These are phyloP conservation scores for Talaromyces funiculosus DNA, from an alignment of 2,329 filamentous ascomycete genomes.

Conservation along the genomic window DNA sequence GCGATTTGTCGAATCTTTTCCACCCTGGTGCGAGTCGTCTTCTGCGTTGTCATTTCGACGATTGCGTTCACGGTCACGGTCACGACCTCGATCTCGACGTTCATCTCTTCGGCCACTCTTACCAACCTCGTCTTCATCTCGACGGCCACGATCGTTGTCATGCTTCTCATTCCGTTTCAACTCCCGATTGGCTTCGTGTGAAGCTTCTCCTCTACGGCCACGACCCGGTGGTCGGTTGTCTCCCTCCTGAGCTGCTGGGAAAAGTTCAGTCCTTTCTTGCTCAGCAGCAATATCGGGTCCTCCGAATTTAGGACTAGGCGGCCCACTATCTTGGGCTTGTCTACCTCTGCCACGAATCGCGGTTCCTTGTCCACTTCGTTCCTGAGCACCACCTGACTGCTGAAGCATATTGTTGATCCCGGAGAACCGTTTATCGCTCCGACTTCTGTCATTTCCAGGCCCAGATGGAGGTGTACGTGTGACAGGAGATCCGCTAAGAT, in stretches of 20 bases:
- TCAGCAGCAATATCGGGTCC: conserved; percentile 21
- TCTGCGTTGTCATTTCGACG: conserved; percentile 27
- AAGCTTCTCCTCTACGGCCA: conserved; percentile 29
- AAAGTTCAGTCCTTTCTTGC: conserved; percentile 29
- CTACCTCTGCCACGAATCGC: conserved; percentile 38
- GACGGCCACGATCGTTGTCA: conserved; percentile 21
- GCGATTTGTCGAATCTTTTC: conserved; percentile 26
- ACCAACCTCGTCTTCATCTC: conserved; percentile 25
- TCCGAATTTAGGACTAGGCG: conserved; percentile 26
- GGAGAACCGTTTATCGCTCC: conserved; percentile 44
- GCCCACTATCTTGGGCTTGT: conserved; percentile 29
- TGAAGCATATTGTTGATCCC: conserved; percentile 45
- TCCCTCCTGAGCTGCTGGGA: conserved; percentile 24
- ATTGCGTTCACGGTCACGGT: conserved; percentile 30
- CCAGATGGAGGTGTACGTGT: conserved; percentile 28
- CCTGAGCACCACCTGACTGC: conserved; percentile 33
- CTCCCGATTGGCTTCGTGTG: conserved; percentile 32
- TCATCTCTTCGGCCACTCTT: conserved; percentile 33
- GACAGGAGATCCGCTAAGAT: conserved; percentile 10
- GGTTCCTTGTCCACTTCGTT: conserved; percentile 29
- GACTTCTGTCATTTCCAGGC: conserved; percentile 34
- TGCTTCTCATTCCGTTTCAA: conserved; percentile 28
- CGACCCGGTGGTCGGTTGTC: conserved; percentile 25
- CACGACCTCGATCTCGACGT: conserved; percentile 28
- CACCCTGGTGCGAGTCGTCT: conserved; percentile 23